Evolutionary conservation across 441 rosid species (phyloP), one percentile per base, ranked within the genome.

Genomic region (Adansonia madagascariensis): DNA sequence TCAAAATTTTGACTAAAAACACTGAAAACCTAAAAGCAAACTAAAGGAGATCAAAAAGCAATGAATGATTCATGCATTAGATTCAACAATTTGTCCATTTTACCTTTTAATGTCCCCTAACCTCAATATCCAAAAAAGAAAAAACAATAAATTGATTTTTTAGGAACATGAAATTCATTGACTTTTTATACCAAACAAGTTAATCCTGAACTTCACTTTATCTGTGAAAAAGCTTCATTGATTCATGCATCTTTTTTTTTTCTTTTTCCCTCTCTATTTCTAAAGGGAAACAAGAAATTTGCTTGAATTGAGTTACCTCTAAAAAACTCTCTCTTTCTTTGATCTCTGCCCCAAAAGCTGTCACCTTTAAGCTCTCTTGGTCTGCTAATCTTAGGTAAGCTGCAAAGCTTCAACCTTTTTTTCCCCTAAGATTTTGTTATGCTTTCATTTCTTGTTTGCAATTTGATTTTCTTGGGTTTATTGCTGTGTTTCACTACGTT

Each of bases 221-320:
- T 56, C 7, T 57, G 18, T 56, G 55, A 20, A 73, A 56, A 72
- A 11, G 41, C 20, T 14, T 44, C 43, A 7, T 56, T 59, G 55
- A 43, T 73, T 61, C 41, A 14, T 43, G 8, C 14, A 44, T 62
- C 20, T 63, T 4, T 2, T 17, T 15, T 18, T 2, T 17, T 15
- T 18, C 71, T 43, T 31, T 31, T 31, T 31, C 39, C 39, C 39
- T 3, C 39, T 31, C 4, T 31, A 35, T 12, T 59, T 44, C 56
- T 59, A 14, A 43, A 12, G 35, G 7, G 15, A 73, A 70, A 50
- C 55, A 73, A 57, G 41, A 59, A 0, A 55, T 64, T 35, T 44
- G 56, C 44, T 73, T 73, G 66, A 44, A 57, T 71, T 71, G 10
- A 71, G 27, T 72, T 73, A 12, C 52, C 52, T 50, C 20, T 15